phyloP scores from a whole-genome alignment of 768 basidiomycete species.

The Melanogaster broomeanus region DNA sequence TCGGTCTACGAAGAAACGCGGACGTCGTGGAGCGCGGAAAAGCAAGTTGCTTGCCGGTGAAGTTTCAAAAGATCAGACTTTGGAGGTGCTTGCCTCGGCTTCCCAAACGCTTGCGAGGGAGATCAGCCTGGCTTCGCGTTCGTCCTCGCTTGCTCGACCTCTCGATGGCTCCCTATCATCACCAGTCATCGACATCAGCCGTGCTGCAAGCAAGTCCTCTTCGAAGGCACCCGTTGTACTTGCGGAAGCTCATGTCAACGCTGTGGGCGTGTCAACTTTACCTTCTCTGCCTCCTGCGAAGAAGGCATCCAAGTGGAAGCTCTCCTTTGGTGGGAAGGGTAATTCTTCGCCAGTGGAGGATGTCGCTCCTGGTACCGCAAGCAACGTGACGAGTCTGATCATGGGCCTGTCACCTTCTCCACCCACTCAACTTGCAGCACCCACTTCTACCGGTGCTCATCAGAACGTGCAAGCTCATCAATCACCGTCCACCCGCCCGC shows the following conservation, averaged over 20 bases:
- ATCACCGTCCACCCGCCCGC: slow-evolving; percentile 29
- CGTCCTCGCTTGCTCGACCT: slow-evolving; percentile 40
- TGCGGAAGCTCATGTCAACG: slow-evolving; percentile 12
- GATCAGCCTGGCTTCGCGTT: slow-evolving; percentile 66
- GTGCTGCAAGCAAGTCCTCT: slow-evolving; percentile 21
- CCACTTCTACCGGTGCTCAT: slow-evolving; percentile 2
- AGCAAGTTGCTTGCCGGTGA: slow-evolving; percentile 45
- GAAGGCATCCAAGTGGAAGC: slow-evolving; percentile 70
- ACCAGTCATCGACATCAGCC: slow-evolving; percentile 23
- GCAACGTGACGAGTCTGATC: slow-evolving; percentile 74
- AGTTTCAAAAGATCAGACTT: slow-evolving; percentile 49
- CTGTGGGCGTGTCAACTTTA: slow-evolving; percentile 20
- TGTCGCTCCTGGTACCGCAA: slow-evolving; percentile 60
- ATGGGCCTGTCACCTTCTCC: slow-evolving; percentile 49
- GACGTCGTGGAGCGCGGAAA: slow-evolving; percentile 85
- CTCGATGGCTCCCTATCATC: slow-evolving; percentile 14
- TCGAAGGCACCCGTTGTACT: slow-evolving; percentile 45
- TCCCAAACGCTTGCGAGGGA: slow-evolving; percentile 84
- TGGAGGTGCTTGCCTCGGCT: slow-evolving; percentile 73
- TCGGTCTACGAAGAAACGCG: slow-evolving; percentile 74
- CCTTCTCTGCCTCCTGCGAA: slow-evolving; percentile 41
- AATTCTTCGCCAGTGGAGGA: slow-evolving; percentile 44
- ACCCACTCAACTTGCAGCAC: not conserved
- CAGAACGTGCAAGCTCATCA: slow-evolving; percentile 9
- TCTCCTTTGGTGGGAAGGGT: slow-evolving; percentile 61